phyloP scores from a whole-genome alignment of 1,139 yeast species.

The Yamadazyma atlantica region DNA sequence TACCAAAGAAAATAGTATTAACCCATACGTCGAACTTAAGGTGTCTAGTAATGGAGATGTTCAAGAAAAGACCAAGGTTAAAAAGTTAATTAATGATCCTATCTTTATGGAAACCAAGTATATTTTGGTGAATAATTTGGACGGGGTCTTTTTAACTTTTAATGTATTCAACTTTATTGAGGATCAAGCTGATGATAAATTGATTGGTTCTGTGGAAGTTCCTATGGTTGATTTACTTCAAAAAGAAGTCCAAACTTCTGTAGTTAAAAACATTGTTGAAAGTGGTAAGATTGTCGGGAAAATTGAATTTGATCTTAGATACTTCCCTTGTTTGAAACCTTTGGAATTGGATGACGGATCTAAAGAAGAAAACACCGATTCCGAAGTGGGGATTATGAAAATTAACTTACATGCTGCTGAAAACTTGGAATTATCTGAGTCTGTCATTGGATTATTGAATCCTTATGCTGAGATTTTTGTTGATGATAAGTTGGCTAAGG shows the following conservation, averaged over 20 bases:
- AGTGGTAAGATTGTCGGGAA: slow-evolving; percentile 62
- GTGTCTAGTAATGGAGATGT: slow-evolving; percentile 45
- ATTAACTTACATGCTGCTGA: slow-evolving; percentile 71
- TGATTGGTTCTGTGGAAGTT: slow-evolving; percentile 57
- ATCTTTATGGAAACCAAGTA: slow-evolving; percentile 65
- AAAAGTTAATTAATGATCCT: slow-evolving; percentile 55
- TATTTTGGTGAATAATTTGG: slow-evolving; percentile 56
- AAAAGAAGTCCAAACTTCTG: slow-evolving; percentile 36
- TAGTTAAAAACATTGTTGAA: slow-evolving; percentile 37
- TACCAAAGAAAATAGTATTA: slow-evolving; percentile 46
- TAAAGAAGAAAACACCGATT: slow-evolving; percentile 47
- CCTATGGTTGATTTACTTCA: slow-evolving; percentile 62
- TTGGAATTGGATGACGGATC: slow-evolving; percentile 50
- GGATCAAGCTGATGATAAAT: slow-evolving; percentile 53
- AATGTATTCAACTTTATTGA: slow-evolving; percentile 51
- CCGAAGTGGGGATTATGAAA: slow-evolving; percentile 71
- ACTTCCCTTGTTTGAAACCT: slow-evolving; percentile 59
- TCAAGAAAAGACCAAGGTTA: slow-evolving; percentile 54
- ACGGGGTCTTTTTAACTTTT: slow-evolving; percentile 54
- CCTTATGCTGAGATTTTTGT: slow-evolving; percentile 69
- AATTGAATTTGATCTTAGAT: slow-evolving; percentile 59
- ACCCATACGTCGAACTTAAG: slow-evolving; percentile 58
- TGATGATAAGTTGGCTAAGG: slow-evolving; percentile 52
- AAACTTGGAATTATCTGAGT: slow-evolving; percentile 61
- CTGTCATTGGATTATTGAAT: slow-evolving; percentile 68